Conservation (phyloP, 2,329 filamentous ascomycete species). For the Septoria linicola region DNA sequence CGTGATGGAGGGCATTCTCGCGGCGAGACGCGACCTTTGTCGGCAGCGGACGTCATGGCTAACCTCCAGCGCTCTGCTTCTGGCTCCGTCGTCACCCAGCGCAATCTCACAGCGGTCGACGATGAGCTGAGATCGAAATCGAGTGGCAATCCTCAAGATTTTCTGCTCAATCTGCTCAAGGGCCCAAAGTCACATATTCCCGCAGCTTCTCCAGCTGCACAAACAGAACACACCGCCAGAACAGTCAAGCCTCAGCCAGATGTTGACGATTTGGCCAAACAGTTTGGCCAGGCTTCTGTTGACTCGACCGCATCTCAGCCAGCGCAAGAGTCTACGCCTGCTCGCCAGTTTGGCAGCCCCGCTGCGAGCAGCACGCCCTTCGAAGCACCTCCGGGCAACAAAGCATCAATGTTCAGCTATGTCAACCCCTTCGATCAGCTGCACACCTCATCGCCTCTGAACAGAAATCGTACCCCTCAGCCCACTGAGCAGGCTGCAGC, state of each 20-base stretch:
- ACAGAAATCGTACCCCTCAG: conserved; percentile 56
- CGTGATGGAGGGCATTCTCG: conserved; percentile 20
- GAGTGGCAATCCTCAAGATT: conserved; percentile 59
- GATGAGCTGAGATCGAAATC: conserved; percentile 32
- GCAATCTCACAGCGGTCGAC: conserved; percentile 34
- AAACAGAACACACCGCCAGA: conserved; percentile 17
- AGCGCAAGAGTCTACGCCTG: conserved; percentile 30
- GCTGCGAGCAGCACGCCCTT: conserved; percentile 38
- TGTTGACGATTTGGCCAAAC: conserved; percentile 47
- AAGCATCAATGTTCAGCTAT: conserved; percentile 61
- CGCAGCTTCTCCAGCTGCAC: conserved; percentile 39
- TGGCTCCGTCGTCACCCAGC: conserved; percentile 30
- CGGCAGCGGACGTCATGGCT: conserved; percentile 58
- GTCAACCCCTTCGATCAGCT: conserved; percentile 71
- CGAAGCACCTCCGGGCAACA: conserved; percentile 42
- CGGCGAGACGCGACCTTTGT: conserved; percentile 39
- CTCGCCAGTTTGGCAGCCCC: conserved; percentile 34
- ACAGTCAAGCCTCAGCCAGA: conserved; percentile 22
- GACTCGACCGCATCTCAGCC: conserved; percentile 38
- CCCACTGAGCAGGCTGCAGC: conserved; percentile 35
- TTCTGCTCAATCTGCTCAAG: conserved; percentile 82
- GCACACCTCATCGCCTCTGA: conserved; percentile 64
- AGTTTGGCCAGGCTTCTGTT: conserved; percentile 46
- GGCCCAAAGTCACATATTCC: conserved; percentile 49
- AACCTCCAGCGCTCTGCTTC: conserved; percentile 54